Base-by-base conservation (phyloP, 1,284 basidiomycete species). In the Meira nashicola region DNA sequence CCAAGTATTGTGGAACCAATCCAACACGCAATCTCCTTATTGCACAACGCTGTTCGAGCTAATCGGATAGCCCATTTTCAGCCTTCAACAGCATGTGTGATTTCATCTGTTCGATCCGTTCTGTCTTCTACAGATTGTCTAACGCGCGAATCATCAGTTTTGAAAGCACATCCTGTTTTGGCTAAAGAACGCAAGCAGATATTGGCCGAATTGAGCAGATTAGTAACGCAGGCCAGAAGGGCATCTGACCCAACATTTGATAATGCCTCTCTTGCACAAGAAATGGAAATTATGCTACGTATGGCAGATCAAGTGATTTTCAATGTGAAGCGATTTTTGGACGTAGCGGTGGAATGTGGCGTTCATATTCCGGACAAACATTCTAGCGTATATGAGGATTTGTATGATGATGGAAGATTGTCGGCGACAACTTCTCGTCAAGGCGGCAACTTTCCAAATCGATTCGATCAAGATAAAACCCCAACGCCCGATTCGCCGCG, bases 71-170 rank as follows among this genome's bases (percentile, higher is more conserved):
- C 86, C 0, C 90, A 92, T 79, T 92, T 89, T 70, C 81, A 82
- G 56, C 82, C 83, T 0, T 80, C 82, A 1, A 82, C 83, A 1
- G 82, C 83, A 12, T 92, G 88, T 55, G 89, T 97, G 66, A 94
- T 98, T 69, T 92, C 91, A 2, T 90, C 90, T 56, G 91, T 98
- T 40, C 88, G 94, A n/a, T 86, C 87, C 23, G 87, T 94, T 15
- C 83, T 98, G 43, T 85, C 87, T 25, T 85, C 88, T 10, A 88
- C 91, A 12, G 89, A 89, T 63, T 95, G 92, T 65, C 82, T 96
- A 25, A 86, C 86, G 39, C 88, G 90, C 59, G 90, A 94, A 63
- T 88, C 90, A 0, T 82, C 83, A 0, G 80, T 89, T 12, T 83
- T 97, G 37, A 84, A 83, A 58, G 82, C 82, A 25, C 86, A 86